Conservation (phyloP, 2,329 filamentous ascomycete species). For the Aspergillus sp. region DNA sequence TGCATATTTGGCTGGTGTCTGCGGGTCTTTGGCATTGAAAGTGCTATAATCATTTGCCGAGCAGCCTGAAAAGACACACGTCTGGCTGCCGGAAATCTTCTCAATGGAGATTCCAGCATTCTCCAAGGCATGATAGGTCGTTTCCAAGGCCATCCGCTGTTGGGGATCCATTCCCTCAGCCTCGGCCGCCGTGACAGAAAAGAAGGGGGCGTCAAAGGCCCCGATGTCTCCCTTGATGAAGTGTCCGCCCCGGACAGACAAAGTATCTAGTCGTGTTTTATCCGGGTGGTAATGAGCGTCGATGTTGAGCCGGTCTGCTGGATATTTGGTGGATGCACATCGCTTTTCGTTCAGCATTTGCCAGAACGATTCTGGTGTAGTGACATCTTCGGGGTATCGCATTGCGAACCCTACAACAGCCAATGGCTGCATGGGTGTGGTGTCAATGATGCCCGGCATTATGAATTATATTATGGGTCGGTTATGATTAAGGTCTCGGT, state of each 20-base stretch:
- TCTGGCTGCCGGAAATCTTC: constrained; percentile 19
- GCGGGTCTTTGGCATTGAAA: constrained; percentile 23
- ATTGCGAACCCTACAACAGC: constrained; percentile 22
- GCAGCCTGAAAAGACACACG: constrained; percentile 24
- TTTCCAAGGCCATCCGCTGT: constrained; percentile 24
- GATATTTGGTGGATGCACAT: constrained; percentile 16
- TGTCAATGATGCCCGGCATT: too few species aligned
- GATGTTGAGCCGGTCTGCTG: constrained; percentile 14
- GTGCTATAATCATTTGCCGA: constrained; percentile 25
- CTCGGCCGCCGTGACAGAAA: constrained; percentile 27
- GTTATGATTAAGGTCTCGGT: too few species aligned
- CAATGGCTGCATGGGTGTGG: constrained; percentile 8
- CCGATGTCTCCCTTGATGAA: constrained; percentile 22
- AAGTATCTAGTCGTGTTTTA: constrained; percentile 17
- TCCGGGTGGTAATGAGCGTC: constrained; percentile 22
- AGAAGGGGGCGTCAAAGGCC: constrained; percentile 30
- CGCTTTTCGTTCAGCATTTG: constrained; percentile 15
- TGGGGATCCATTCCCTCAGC: constrained; percentile 28
- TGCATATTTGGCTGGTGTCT: constrained; percentile 20
- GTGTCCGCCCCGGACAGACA: constrained; percentile 18
- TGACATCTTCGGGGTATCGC: constrained; percentile 18
- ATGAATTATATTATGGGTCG: too few species aligned
- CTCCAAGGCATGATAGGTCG: constrained; percentile 24
- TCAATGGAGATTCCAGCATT: constrained; percentile 24
- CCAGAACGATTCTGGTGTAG: constrained; percentile 14